These are phyloP conservation scores for Xerocomus brunneocitrinus DNA, from an alignment of 768 basidiomycete species.

Conservation along the genomic window DNA sequence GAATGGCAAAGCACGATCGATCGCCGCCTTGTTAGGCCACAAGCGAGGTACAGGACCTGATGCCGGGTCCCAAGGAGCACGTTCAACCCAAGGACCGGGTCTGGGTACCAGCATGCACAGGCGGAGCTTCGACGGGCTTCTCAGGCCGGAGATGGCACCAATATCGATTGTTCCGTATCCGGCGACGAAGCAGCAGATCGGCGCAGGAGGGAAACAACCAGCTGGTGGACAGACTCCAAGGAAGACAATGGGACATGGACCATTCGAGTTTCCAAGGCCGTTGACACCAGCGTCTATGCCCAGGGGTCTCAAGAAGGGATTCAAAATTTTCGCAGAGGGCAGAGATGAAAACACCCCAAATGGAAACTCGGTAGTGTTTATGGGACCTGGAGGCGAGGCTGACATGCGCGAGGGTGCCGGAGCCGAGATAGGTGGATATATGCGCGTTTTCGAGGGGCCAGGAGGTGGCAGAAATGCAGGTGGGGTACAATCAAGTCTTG, in stretches of 20 bases:
- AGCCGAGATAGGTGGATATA: conserved; percentile 19
- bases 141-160: conserved; percentile 17
- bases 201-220: conserved; percentile 1
- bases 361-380: background rate
- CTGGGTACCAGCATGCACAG: conserved; percentile 3
- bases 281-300: conserved; percentile 19
- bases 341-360: conserved; percentile 1
- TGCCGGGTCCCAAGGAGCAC: background rate
- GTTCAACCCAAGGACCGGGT: conserved; percentile 1
- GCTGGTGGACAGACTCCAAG: conserved; percentile 17
- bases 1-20: conserved; percentile 17
- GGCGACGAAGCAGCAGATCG: background rate
- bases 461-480: background rate
- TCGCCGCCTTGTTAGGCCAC: conserved; percentile 21
- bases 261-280: conserved; percentile 13
- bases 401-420: background rate
- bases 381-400: conserved; percentile 4
- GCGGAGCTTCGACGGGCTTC: conserved; percentile 24
- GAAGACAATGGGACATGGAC: conserved; percentile 6
- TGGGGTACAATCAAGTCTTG: background rate
- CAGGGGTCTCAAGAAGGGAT: conserved; percentile 11
- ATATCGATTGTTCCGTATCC: conserved; percentile 25
- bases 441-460: conserved; percentile 16
- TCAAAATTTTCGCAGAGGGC: conserved; percentile 1
- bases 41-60: conserved; percentile 10